Base-by-base conservation (phyloP, 768 basidiomycete genomes). In the Tricholoma hemisulphureum region DNA sequence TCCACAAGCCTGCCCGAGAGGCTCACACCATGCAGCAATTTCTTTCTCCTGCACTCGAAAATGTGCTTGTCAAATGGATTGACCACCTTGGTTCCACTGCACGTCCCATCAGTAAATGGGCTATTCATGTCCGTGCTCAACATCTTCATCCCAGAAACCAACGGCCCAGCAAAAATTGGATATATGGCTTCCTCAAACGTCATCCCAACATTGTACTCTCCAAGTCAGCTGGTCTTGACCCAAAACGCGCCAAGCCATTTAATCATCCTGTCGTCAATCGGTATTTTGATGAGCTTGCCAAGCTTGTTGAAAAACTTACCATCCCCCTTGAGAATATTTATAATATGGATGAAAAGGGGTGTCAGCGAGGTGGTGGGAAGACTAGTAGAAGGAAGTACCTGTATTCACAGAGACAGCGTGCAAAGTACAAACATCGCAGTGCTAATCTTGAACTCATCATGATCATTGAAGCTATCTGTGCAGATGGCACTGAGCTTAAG, bases 361-460 rank as follows among this genome's bases (percentile, higher is more conserved):
- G 63, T 50, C 71, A 73, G 57, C 37, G 20, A n/a, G n/a, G n/a
- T n/a, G n/a, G n/a, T n/a, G n/a, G n/a, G n/a, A n/a, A n/a, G n/a
- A n/a, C n/a, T n/a, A n/a, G n/a, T n/a, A n/a, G n/a, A n/a, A n/a
- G n/a, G n/a, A n/a, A n/a, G n/a, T n/a, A n/a, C n/a, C n/a, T n/a
- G n/a, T n/a, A n/a, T n/a, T n/a, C n/a, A n/a, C n/a, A n/a, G n/a
- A n/a, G n/a, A n/a, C n/a, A n/a, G n/a, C n/a, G n/a, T n/a, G n/a
- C n/a, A n/a, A n/a, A n/a, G n/a, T n/a, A n/a, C n/a, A 70, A 70
- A 57, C 67, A 62, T 54, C 57, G 57, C 6, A 72, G 69, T 57
- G 73, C 65, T n/a, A 73, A 77, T 39, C 68, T 77, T 0, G 70
- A 81, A 56, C 71, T 79, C 0, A 67, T 77, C 10, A 80, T 76